These are phyloP conservation scores for Cyberlindnera nakhonratchasimensis DNA, from an alignment of 805 yeast species.

Conservation along the genomic window DNA sequence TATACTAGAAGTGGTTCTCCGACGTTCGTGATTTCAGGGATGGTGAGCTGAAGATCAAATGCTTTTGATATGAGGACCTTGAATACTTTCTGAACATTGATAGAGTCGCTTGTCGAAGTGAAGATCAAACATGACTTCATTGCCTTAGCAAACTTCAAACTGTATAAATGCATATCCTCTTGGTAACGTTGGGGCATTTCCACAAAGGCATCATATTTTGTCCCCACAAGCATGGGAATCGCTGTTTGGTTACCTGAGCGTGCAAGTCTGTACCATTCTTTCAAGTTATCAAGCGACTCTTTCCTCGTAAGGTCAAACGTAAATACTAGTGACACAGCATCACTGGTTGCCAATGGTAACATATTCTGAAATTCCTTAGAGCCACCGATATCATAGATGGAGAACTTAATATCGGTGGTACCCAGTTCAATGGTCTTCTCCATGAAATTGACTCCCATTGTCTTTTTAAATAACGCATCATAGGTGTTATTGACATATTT, in stretches of 20 bases:
- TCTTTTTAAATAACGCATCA: slow-evolving; percentile 89
- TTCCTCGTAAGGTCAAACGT: slow-evolving; percentile 88
- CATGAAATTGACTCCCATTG: slow-evolving; percentile 93
- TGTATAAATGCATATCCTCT: slow-evolving; percentile 75
- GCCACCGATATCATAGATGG: slow-evolving; percentile 96
- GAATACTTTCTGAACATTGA: slow-evolving; percentile 90
- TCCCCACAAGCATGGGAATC: slow-evolving; percentile 87
- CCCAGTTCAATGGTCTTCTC: slow-evolving; percentile 82
- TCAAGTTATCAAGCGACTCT: slow-evolving; percentile 79
- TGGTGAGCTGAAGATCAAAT: slow-evolving; percentile 68
- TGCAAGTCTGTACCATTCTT: slow-evolving; percentile 93
- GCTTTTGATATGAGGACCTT: slow-evolving; percentile 88
- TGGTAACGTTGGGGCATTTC: slow-evolving; percentile 79
- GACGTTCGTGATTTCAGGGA: slow-evolving; percentile 76
- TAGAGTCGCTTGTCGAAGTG: slow-evolving; percentile 88
- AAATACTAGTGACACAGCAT: slow-evolving; percentile 86
- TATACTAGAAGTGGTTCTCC: slow-evolving; percentile 83
- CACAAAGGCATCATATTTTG: slow-evolving; percentile 86
- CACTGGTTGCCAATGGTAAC: slow-evolving; percentile 89
- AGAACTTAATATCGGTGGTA: slow-evolving; percentile 83
- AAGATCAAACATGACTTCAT: slow-evolving; percentile 84
- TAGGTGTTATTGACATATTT: slow-evolving; percentile 94
- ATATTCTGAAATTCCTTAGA: slow-evolving; percentile 92
- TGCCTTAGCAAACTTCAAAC: slow-evolving; percentile 80
- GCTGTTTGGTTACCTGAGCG: slow-evolving; percentile 88